phyloP scores from a whole-genome alignment of 2,329 filamentous ascomycete species.

The Apiospora arundinis region DNA sequence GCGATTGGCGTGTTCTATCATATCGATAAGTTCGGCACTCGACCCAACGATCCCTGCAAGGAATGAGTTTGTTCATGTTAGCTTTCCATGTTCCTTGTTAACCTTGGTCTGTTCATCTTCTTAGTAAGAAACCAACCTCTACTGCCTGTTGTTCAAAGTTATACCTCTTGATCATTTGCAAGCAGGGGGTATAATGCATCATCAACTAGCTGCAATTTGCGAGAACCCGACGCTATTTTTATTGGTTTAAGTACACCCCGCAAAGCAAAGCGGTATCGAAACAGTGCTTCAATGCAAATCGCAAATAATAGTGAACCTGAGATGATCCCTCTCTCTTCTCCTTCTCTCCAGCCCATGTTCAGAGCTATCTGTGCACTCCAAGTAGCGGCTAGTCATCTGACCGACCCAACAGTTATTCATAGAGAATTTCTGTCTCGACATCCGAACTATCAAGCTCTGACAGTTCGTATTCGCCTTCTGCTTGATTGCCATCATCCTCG shows the following conservation, averaged over 20 bases:
- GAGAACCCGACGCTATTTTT: neutral
- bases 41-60: neutral
- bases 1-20: conserved; percentile 14
- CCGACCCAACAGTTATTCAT: neutral
- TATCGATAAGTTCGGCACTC: conserved; percentile 4
- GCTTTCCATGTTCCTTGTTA: neutral
- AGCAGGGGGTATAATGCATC: too few relatives aligned
- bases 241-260: neutral
- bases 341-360: neutral
- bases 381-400: neutral
- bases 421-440: neutral
- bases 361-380: neutral
- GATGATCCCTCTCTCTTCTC: neutral
- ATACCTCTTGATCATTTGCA: neutral
- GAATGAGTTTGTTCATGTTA: too few relatives aligned
- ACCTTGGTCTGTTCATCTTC: too few relatives aligned
- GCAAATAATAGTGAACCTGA: neutral
- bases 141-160: neutral
- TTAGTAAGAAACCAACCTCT: neutral
- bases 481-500: neutral
- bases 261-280: neutral
- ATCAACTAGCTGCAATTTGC: neutral
- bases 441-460: conserved; percentile 22
- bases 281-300: neutral
- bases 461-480: neutral